Evolutionary conservation across 208 protist species (phyloP), one percentile per base, ranked within the genome.

Genomic region (Cochliopodium minus): DNA sequence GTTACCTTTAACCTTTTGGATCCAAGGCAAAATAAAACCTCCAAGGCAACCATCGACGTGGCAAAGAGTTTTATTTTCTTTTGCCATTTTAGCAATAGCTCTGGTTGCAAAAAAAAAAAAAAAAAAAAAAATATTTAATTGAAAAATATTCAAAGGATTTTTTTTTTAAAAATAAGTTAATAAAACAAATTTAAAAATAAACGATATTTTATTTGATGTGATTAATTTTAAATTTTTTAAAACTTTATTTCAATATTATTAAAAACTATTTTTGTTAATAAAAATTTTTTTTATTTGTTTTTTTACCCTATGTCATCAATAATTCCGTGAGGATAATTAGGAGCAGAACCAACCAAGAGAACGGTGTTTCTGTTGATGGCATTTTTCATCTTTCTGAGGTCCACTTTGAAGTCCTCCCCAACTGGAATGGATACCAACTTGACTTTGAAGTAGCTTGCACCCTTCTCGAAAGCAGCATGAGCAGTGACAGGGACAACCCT

Each of bases 31-130:
- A 42, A 96, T 74, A 64, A 96, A 97, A 25, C 90, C 89, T 48
- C 94, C 94, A 0, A 97, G 78, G 66, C 93, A 97, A 63, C 78
- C 86, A 70, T 98, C 94, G 3, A 97, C 92, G 73, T 98, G 94
- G 61, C 96, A 72, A 51, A 88, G 87, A 62, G 96, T 81, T 52
- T 78, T 70, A 62, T 85, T 57, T 20, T 77, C 60, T 35, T 69
- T 55, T 0, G 90, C 90, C 5, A 97, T 43, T 47, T 82, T 79
- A 1, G 86, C 59, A 0, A 98, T n/a, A n/a, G n/a, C n/a, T n/a
- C n/a, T n/a, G n/a, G n/a, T n/a, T 52, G 10, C n/a, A n/a, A n/a
- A n/a, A n/a, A n/a, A n/a, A n/a, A n/a, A n/a, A n/a, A 35, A 61
- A 13, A n/a, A n/a, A n/a, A n/a, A n/a, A n/a, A n/a, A n/a, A n/a